These are phyloP conservation scores for Wickerhamiella musiphila DNA, from an alignment of 805 yeast species.

Conservation along the genomic window DNA sequence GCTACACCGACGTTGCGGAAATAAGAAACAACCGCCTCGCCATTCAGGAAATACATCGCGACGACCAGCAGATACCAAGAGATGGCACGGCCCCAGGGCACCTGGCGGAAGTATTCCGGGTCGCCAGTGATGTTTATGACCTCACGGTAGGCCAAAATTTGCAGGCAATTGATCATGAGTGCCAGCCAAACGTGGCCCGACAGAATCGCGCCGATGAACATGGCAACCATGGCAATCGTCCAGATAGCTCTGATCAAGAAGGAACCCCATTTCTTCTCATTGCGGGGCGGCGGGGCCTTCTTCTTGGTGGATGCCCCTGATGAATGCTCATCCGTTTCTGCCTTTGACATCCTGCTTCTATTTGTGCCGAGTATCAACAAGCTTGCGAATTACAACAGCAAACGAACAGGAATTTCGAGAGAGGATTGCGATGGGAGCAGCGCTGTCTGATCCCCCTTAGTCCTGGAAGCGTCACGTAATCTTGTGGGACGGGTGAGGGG, in stretches of 20 bases:
- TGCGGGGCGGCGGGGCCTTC: not conserved
- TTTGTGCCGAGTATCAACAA: not conserved
- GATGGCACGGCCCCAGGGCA: conserved; percentile 67
- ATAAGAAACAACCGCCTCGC: conserved; percentile 59
- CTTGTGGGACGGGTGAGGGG: too few relatives aligned
- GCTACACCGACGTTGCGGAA: conserved; percentile 37
- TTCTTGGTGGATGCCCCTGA: too few relatives aligned
- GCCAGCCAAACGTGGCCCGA: conserved; percentile 80
- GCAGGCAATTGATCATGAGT: conserved; percentile 50
- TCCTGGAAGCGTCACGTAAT: too few relatives aligned
- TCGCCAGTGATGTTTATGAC: conserved; percentile 73
- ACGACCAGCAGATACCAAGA: conserved; percentile 86
- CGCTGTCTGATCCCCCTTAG: too few relatives aligned
- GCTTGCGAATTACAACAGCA: too few relatives aligned
- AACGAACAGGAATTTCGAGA: too few relatives aligned
- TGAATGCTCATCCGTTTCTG: too few relatives aligned
- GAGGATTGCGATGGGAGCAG: too few relatives aligned
- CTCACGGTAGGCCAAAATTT: conserved; percentile 75
- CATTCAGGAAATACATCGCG: conserved; percentile 80
- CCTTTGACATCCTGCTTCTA: conserved; percentile 1
- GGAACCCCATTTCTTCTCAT: conserved; percentile 57
- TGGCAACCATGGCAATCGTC: conserved; percentile 80
- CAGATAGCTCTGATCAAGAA: conserved; percentile 78
- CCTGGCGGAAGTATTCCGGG: conserved; percentile 65
- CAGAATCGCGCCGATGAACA: conserved; percentile 50